These are phyloP conservation scores for Arabidopsis suecica DNA, from an alignment of 345 rosid species.

Conservation along the genomic window DNA sequence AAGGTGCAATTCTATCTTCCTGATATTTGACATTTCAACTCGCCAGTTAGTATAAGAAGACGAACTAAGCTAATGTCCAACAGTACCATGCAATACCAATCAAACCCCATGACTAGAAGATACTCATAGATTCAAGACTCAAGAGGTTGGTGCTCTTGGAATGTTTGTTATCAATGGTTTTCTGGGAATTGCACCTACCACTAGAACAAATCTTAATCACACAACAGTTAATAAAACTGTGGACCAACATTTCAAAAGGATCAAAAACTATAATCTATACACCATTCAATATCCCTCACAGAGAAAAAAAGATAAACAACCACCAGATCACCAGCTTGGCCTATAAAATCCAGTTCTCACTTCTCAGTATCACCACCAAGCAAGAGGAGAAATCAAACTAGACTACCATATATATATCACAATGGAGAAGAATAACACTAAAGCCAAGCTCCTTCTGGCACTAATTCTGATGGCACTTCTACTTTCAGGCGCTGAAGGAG, in stretches of 20 bases:
- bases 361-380: conserved; percentile 7
- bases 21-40: neutral
- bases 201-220: neutral
- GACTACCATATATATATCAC: conserved; percentile 1
- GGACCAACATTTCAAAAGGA: neutral
- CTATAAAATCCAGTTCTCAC: conserved; percentile 15
- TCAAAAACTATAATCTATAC: conserved; percentile 20
- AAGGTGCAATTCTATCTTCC: neutral
- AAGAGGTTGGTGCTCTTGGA: neutral
- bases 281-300: conserved; percentile 12
- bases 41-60: neutral
- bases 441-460: conserved; percentile 15
- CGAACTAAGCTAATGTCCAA: neutral
- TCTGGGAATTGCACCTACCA: neutral
- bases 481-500: conserved; percentile 28
- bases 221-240: neutral
- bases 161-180: neutral
- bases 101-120: neutral
- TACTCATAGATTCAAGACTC: neutral
- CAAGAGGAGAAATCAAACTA: conserved; percentile 6
- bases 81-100: neutral
- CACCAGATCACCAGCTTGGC: conserved; percentile 26
- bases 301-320: neutral
- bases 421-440: conserved; percentile 19
- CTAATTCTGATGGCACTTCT: conserved; percentile 21